These are phyloP conservation scores for Cetraspora pellucida DNA, from an alignment of 192 early-diverging fungal species.

Conservation along the genomic window DNA sequence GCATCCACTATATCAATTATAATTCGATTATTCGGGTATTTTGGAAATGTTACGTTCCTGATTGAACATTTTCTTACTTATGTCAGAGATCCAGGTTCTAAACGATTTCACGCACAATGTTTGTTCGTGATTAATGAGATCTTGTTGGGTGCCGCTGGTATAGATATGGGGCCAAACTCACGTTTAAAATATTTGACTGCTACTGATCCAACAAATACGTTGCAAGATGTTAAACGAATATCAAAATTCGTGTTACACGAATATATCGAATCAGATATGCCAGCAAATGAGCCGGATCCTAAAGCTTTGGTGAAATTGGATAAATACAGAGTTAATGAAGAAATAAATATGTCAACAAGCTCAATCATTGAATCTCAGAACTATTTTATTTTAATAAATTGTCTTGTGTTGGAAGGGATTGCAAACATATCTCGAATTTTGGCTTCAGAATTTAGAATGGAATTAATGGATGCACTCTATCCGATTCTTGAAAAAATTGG, in stretches of 20 bases:
- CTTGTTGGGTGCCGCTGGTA: slow-evolving; percentile 35
- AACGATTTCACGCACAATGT: slow-evolving; percentile 37
- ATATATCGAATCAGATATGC: slow-evolving; percentile 25
- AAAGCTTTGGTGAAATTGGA: neutral
- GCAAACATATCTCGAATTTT: slow-evolving; percentile 24
- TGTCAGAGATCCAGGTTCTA: slow-evolving; percentile 6
- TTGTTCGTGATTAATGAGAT: slow-evolving; percentile 42
- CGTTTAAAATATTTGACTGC: neutral
- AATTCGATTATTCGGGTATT: slow-evolving; percentile 38
- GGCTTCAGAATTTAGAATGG: slow-evolving; percentile 28
- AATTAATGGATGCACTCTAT: slow-evolving; percentile 45
- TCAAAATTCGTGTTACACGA: slow-evolving; percentile 32
- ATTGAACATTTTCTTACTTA: slow-evolving; percentile 43
- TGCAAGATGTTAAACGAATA: slow-evolving; percentile 25
- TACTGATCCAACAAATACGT: slow-evolving; percentile 2
- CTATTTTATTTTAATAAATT: slow-evolving; percentile 8
- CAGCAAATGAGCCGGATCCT: neutral
- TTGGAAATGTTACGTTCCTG: slow-evolving; percentile 35
- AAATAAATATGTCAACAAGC: neutral
- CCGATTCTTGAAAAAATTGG: slow-evolving; percentile 44
- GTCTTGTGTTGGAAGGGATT: slow-evolving; percentile 21
- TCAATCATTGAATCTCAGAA: slow-evolving; percentile 12
- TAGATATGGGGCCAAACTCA: neutral
- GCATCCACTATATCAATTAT: slow-evolving; percentile 30
- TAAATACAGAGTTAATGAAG: neutral